A percentile compares a stretch with the other conserved stretches of the same genome.
Evolutionary conservation across 441 rosid genomes (phyloP).

Genomic region (Populus trichocarpa): DNA sequence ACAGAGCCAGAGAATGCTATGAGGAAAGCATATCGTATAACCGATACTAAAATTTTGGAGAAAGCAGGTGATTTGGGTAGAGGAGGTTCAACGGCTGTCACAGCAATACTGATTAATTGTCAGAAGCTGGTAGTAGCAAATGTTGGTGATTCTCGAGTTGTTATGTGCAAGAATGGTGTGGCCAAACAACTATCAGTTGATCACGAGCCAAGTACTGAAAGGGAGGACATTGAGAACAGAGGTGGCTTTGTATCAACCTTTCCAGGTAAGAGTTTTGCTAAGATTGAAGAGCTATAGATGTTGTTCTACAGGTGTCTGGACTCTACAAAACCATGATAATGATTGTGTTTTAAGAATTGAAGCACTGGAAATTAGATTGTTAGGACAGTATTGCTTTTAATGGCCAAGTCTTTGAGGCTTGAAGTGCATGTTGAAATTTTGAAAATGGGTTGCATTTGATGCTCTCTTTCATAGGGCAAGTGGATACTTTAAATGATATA

Average conservation of each 20-base stretch:
- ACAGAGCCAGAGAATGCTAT: conserved; percentile 64
- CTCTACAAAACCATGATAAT: neutral
- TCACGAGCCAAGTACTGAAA: conserved; percentile 80
- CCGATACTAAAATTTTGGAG: conserved; percentile 60
- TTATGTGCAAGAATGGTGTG: conserved; percentile 56
- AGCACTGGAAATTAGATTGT: neutral
- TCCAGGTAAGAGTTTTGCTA: conserved; percentile 48
- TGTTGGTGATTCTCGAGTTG: conserved; percentile 91
- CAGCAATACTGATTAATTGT: conserved; percentile 73
- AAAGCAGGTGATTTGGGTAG: conserved; percentile 62
- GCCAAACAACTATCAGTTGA: conserved; percentile 78
- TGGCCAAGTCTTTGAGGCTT: neutral
- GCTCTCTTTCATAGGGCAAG: neutral
- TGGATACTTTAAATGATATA: neutral
- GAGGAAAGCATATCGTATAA: conserved; percentile 61
- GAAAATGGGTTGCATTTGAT: neutral
- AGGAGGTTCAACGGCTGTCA: conserved; percentile 96
- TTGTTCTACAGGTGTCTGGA: neutral
- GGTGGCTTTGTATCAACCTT: conserved; percentile 53
- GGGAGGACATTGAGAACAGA: conserved; percentile 56
- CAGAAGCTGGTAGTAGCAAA: conserved; percentile 75
- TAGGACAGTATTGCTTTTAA: neutral
- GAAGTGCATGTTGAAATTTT: neutral
- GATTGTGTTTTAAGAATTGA: neutral
- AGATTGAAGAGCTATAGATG: neutral